Evolutionary conservation across 1,284 basidiomycete species (phyloP).

Genomic region (Ceratobasidium papillatum): DNA sequence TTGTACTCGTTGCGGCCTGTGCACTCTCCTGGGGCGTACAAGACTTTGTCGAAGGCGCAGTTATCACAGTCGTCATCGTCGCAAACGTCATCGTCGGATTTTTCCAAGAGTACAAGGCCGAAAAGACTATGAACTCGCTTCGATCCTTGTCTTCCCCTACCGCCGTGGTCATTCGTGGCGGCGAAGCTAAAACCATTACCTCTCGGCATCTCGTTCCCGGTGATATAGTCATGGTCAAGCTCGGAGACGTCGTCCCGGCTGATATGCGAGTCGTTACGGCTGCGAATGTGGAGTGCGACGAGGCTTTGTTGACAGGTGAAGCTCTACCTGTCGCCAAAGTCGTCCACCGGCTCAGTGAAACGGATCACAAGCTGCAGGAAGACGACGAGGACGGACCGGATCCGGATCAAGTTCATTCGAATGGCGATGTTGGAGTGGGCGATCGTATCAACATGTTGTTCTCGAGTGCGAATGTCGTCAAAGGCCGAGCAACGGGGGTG

Average conservation of each 20-base stretch:
- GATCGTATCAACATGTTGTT: slow-evolving; percentile 44
- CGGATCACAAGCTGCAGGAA: slow-evolving; percentile 12
- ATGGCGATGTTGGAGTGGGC: slow-evolving; percentile 40
- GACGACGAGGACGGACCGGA: slow-evolving; percentile 33
- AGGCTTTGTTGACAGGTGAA: slow-evolving; percentile 43
- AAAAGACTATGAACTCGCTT: slow-evolving; percentile 67
- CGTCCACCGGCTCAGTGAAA: slow-evolving; percentile 23
- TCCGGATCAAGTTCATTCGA: slow-evolving; percentile 23
- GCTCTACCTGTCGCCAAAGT: slow-evolving; percentile 43
- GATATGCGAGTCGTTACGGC: slow-evolving; percentile 61
- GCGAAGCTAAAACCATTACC: slow-evolving; percentile 60
- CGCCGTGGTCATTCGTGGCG: slow-evolving; percentile 66
- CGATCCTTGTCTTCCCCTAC: slow-evolving; percentile 66
- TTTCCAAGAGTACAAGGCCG: slow-evolving; percentile 64
- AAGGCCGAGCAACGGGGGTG: slow-evolving; percentile 43
- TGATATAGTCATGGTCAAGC: slow-evolving; percentile 65
- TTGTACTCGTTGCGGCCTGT: slow-evolving; percentile 64
- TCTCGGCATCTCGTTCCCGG: slow-evolving; percentile 70
- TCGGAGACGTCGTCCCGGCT: slow-evolving; percentile 69
- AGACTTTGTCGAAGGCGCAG: slow-evolving; percentile 71
- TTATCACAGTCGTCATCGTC: slow-evolving; percentile 67
- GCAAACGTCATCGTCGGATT: slow-evolving; percentile 57
- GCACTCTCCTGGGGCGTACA: slow-evolving; percentile 68
- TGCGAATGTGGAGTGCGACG: slow-evolving; percentile 43
- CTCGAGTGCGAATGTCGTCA: slow-evolving; percentile 43